Base-by-base conservation (phyloP, 257 asterid genomes). In the Linaria vulgaris region DNA sequence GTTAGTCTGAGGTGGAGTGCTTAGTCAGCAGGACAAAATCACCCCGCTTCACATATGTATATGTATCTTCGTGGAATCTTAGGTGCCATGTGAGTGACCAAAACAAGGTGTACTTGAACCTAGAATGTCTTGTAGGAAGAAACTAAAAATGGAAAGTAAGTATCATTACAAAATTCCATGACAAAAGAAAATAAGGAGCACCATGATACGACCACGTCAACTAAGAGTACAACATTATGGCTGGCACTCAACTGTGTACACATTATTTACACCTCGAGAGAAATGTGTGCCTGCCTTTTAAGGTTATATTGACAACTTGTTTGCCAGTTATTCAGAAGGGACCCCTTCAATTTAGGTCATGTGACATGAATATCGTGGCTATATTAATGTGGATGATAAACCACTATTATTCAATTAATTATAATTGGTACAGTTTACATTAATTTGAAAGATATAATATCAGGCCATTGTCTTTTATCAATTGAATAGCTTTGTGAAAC, bases 311-410 rank as follows among this genome's bases (percentile, higher is more conserved):
- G 61, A 64, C 61, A 38, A 38, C 16, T 34, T 55, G 43, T 22
- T 59, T 21, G 41, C 60, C 57, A 22, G 34, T 50, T 50, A 64
- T 50, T 64, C 41, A 64, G 2, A n/a, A 24, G 52, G 34, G 68
- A n/a, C 30, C 48, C 59, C 58, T 12, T 63, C 37, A 59, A 5
- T n/a, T n/a, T 2, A 19, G 34, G 22, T 38, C 50, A 59, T 43
- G 51, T 59, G 51, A 27, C 34, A 27, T 27, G 34, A 27, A 27
- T 27, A 27, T 27, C 34, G 6, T 27, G 34, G 34, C 34, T 27
- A 27, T 27, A 27, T 27, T 27, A 2, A 27, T 27, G 34, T 27
- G 34, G 34, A 27, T n/a, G n/a, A 27, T 27, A 27, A 27, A 27
- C 34, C 6, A 27, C 34, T 27, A 27, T 27, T 27, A 6, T 2